Percentiles rank a stretch among this genome's conserved stretches.
Evolutionary conservation across 495 filamentous ascomycete genomes (phyloP).

Genomic region (Cercophora newfieldiana): DNA sequence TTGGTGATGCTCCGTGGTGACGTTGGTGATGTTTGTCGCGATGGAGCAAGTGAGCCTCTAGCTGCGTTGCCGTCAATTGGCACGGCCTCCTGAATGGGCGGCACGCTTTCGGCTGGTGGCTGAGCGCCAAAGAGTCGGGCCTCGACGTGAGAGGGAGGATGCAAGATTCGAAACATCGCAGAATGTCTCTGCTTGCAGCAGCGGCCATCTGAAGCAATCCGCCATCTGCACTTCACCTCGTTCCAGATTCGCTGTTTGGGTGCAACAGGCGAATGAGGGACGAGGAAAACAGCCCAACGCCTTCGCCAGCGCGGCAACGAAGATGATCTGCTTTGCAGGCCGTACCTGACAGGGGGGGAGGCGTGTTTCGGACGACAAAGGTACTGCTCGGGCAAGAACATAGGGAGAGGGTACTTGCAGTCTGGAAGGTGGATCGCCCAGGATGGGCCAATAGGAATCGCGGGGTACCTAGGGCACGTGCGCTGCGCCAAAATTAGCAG

Average conservation of each 20-base stretch:
- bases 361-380: constrained; percentile 1
- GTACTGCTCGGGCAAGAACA: not conserved
- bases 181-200: not conserved
- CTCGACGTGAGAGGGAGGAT: not conserved
- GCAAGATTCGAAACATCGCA: not conserved
- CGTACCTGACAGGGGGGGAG: constrained; percentile 19
- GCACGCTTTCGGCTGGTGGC: not conserved
- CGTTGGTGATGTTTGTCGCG: not conserved
- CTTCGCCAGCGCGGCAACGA: constrained; percentile 7
- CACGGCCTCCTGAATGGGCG: not conserved
- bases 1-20: not conserved
- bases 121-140: not conserved
- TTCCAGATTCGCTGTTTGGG: not conserved
- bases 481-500: constrained; percentile 19
- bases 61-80: not conserved
- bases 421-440: not conserved
- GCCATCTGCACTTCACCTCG: not conserved
- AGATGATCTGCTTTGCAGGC: constrained; percentile 23
- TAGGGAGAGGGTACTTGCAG: constrained; percentile 6
- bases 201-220: not conserved
- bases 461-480: constrained; percentile 10
- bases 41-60: not conserved
- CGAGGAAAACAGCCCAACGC: constrained; percentile 5
- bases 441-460: constrained; percentile 5
- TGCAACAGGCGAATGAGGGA: constrained; percentile 2